phyloP scores from a whole-genome alignment of 2,329 filamentous ascomycete species.

The Neophaeococcomyces aloes region DNA sequence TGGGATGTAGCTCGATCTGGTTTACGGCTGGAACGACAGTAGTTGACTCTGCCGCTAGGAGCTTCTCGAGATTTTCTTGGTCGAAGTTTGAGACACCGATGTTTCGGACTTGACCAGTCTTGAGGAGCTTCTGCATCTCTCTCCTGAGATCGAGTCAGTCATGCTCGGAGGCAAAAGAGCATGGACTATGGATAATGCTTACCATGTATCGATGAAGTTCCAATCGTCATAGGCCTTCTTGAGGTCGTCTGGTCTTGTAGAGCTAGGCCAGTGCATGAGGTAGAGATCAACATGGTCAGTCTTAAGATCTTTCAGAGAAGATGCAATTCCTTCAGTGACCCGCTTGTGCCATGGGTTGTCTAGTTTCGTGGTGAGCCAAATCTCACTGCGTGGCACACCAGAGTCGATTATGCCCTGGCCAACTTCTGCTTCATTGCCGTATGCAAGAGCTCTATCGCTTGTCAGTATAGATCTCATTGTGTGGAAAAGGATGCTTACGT shows the following conservation, averaged over 20 bases:
- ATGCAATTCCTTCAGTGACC: constrained; percentile 47
- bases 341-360: constrained; percentile 69
- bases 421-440: constrained; percentile 64
- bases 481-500: constrained; percentile 32
- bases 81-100: constrained; percentile 83
- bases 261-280: constrained; percentile 49
- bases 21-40: constrained; percentile 61
- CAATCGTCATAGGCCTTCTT: constrained; percentile 62
- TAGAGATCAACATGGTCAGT: constrained; percentile 60
- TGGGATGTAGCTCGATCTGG: constrained; percentile 66
- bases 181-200: no score
- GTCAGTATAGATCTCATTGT: neutral
- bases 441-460: constrained; percentile 49
- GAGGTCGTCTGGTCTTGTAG: constrained; percentile 22
- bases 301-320: constrained; percentile 52
- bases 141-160: constrained; percentile 31
- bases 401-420: constrained; percentile 54
- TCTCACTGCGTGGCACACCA: constrained; percentile 53
- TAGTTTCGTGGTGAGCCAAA: constrained; percentile 72
- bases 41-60: constrained; percentile 55
- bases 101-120: constrained; percentile 56
- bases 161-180: no score
- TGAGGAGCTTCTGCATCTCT: constrained; percentile 34
- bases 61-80: constrained; percentile 67
- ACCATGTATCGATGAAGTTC: constrained; percentile 72